A percentile compares a stretch with the other conserved stretches of the same genome.
phyloP scores from a whole-genome alignment of 2,329 filamentous ascomycete species.

The Tricladium varicosporioides region DNA sequence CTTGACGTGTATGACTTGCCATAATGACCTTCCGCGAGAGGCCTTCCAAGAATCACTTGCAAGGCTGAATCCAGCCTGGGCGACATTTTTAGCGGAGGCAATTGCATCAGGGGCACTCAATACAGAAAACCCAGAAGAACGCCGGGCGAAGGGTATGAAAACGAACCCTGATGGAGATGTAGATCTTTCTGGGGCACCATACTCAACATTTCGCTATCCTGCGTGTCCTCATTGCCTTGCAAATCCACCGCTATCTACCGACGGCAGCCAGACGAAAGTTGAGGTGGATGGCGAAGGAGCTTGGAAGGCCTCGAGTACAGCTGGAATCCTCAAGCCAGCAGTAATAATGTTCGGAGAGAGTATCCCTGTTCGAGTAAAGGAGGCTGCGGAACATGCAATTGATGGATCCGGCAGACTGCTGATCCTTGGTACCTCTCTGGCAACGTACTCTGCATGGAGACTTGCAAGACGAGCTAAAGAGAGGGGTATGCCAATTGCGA shows the following conservation, averaged over 20 bases:
- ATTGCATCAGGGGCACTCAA: constrained; percentile 72
- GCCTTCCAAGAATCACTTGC: constrained; percentile 75
- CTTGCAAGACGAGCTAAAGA: constrained; percentile 81
- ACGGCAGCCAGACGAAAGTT: constrained; percentile 57
- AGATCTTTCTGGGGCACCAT: constrained; percentile 81
- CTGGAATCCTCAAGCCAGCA: constrained; percentile 85
- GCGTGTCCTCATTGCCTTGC: constrained; percentile 78
- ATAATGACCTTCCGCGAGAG: constrained; percentile 65
- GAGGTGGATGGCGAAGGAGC: constrained; percentile 78
- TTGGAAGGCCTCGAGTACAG: constrained; percentile 63
- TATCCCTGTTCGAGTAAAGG: constrained; percentile 68
- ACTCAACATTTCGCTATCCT: constrained; percentile 87
- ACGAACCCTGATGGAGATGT: constrained; percentile 95
- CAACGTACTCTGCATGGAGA: constrained; percentile 93
- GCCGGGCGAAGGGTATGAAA: constrained; percentile 66
- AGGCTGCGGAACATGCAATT: constrained; percentile 74
- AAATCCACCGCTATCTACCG: constrained; percentile 53
- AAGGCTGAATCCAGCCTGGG: constrained; percentile 83
- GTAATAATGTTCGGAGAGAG: constrained; percentile 97
- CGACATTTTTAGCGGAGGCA: constrained; percentile 69
- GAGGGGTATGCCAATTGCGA: constrained; percentile 78
- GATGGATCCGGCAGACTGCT: constrained; percentile 74
- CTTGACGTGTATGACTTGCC: constrained; percentile 78
- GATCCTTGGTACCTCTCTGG: constrained; percentile 83
- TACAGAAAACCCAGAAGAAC: constrained; percentile 72